phyloP scores from a whole-genome alignment of 495 filamentous ascomycete species.

The Neurospora sp. region DNA sequence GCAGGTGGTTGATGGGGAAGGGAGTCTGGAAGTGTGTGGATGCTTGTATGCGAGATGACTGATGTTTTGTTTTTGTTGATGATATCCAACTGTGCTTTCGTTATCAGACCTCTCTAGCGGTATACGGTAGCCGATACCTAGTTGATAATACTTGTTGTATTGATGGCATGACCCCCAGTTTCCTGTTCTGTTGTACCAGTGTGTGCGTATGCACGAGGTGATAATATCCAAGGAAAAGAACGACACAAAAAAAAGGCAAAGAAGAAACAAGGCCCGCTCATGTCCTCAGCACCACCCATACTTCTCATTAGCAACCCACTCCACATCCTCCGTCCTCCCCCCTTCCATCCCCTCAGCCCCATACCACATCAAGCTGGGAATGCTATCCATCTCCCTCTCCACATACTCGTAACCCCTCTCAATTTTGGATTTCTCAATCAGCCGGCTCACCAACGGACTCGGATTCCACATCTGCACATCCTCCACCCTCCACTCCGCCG shows the following conservation, averaged over 20 bases:
- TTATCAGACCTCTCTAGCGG: background rate
- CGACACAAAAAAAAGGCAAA: background rate
- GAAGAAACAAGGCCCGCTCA: background rate
- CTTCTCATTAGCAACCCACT: slow-evolving; percentile 90
- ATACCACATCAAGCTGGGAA: slow-evolving; percentile 46
- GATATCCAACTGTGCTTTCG: background rate
- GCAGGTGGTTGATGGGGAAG: background rate
- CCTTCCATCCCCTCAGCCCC: slow-evolving; percentile 35
- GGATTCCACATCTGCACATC: slow-evolving; percentile 47
- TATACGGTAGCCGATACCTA: background rate
- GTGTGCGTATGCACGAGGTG: background rate
- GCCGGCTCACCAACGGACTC: slow-evolving; percentile 14
- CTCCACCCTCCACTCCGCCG: slow-evolving; percentile 31
- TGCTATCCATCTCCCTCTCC: slow-evolving; percentile 39
- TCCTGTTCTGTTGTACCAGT: background rate
- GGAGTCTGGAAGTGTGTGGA: background rate
- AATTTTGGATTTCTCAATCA: slow-evolving; percentile 33
- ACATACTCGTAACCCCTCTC: slow-evolving; percentile 22
- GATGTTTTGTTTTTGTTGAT: background rate
- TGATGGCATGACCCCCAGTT: background rate
- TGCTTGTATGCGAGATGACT: background rate
- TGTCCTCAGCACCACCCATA: slow-evolving; percentile 74
- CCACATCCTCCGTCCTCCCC: slow-evolving; percentile 59
- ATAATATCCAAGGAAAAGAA: background rate
- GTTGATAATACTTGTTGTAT: background rate